Conservation (phyloP, 1,139 yeast species). For the Geotrichum cucujoidarum region DNA sequence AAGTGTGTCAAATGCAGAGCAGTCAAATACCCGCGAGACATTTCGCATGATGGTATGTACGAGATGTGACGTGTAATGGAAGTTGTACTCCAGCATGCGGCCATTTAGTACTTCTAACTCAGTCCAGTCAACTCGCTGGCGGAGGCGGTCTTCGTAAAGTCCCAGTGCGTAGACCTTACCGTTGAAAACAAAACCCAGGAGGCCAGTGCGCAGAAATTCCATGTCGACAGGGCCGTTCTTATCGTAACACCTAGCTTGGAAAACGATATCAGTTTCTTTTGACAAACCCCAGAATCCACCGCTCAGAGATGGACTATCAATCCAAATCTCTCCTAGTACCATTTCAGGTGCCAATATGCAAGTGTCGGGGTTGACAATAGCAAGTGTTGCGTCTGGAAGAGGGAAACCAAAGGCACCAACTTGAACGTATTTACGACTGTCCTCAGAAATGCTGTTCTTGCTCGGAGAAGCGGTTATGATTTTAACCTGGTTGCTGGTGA, state of each 20-base stretch:
- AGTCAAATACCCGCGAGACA: slow-evolving; percentile 79
- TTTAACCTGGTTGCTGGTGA: slow-evolving; percentile 72
- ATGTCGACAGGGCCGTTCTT: slow-evolving; percentile 62
- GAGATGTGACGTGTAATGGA: slow-evolving; percentile 82
- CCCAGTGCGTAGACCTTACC: slow-evolving; percentile 90
- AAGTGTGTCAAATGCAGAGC: slow-evolving; percentile 84
- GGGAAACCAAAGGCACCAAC: slow-evolving; percentile 95
- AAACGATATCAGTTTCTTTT: slow-evolving; percentile 65
- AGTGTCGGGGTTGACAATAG: slow-evolving; percentile 91
- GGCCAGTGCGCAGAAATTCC: slow-evolving; percentile 85
- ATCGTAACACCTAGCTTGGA: slow-evolving; percentile 76
- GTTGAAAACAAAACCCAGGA: slow-evolving; percentile 78
- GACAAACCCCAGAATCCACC: slow-evolving; percentile 83
- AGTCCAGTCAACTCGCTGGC: slow-evolving; percentile 50
- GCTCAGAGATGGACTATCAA: slow-evolving; percentile 79
- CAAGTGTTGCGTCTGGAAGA: slow-evolving; percentile 86
- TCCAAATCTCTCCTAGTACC: slow-evolving; percentile 97
- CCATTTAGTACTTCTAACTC: slow-evolving; percentile 16
- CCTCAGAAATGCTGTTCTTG: slow-evolving; percentile 39
- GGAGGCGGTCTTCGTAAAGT: slow-evolving; percentile 81
- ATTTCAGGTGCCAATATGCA: slow-evolving; percentile 59
- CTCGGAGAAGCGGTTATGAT: slow-evolving; percentile 57
- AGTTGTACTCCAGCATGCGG: slow-evolving; percentile 39
- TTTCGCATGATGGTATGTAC: slow-evolving; percentile 74
- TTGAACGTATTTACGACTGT: slow-evolving; percentile 49